Base-by-base conservation (phyloP, 2,329 filamentous ascomycete species). In the Daldinia eschscholtzii region DNA sequence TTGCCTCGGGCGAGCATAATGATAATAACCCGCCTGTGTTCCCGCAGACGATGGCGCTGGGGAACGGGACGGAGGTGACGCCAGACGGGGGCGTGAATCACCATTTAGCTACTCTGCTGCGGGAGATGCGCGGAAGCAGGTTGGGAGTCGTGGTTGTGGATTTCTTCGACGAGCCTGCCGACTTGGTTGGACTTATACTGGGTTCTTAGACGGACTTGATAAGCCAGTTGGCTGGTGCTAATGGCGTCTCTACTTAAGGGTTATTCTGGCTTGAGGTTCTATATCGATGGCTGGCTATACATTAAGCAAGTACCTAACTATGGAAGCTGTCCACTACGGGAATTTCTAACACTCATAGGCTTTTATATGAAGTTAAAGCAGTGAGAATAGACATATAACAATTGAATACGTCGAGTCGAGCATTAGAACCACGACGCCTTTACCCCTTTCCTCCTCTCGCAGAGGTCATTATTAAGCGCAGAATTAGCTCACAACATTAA, bases 61-160 rank as follows among this genome's bases (percentile, higher is more conserved):
- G 84, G 0, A 61, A 82, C 52, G 79, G 77, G 1, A 74, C 76
- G 3, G 73, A 72, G 0, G 71, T 73, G 7, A 83, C 81, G 30
- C 81, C 80, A 0, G 48, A 73, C 1, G 79, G 80, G 0, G 84
- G 84, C 3, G 80, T 87, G 0, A 86, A 87, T 68, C 74, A 84
- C 18, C 77, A 78, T 53, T 69, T 86, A 1, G 62, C 81, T 4
- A 64, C 75, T 0, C 76, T 81, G 26, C 69, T 86, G 28, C 65
- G 77, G 57, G 52, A 68, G 3, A 68, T 81, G 64, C 79, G 76
- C 50, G 83, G 83, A 2, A 80, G 82, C 73, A 79, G 84, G 57
- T 57, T 86, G n/a, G 85, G 84, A 0, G 83, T 86, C 67, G 80
- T 86, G 13, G 84, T 87, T 77, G 80, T 87, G 74, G 85, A 86